phyloP scores from a whole-genome alignment of 2,329 filamentous ascomycete genomes.

The Colletotrichum horii region DNA sequence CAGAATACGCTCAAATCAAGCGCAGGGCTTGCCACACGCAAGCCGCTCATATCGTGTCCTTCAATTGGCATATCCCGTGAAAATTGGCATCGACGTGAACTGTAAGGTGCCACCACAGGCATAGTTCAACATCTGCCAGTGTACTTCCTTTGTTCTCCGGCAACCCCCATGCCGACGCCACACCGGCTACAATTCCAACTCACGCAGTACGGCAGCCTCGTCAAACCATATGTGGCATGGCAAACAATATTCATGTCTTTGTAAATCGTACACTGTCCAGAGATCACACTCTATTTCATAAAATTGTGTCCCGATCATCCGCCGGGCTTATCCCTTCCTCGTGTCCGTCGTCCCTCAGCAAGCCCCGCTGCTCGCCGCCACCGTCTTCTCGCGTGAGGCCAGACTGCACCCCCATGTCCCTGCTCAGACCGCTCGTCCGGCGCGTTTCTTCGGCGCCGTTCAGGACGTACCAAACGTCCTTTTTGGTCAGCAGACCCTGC shows the following conservation, averaged over 20 bases:
- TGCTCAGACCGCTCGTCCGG: conserved; percentile 37
- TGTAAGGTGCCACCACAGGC: too few relatives aligned
- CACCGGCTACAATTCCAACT: not conserved
- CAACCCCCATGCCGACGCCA: not conserved
- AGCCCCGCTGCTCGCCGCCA: conserved; percentile 46
- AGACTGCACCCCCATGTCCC: conserved; percentile 32
- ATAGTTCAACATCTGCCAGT: not conserved
- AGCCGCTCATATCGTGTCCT: too few relatives aligned
- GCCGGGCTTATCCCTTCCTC: conserved; percentile 34
- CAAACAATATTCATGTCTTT: not conserved
- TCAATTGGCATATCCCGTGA: too few relatives aligned
- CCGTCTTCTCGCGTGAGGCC: conserved; percentile 43
- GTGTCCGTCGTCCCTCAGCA: conserved; percentile 42
- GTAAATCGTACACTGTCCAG: not conserved
- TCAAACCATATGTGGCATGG: not conserved
- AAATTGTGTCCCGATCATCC: conserved; percentile 15
- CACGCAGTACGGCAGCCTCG: not conserved
- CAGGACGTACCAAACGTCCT: conserved; percentile 94
- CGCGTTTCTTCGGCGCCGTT: conserved; percentile 75
- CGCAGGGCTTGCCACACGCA: too few relatives aligned
- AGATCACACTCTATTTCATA: conserved; percentile 11
- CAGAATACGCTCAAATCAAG: not conserved
- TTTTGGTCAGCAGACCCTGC: conserved; percentile 91
- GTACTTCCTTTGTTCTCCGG: not conserved
- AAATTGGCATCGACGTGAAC: too few relatives aligned